Conservation (phyloP, 2,329 filamentous ascomycete species). For the Trichoderma sp. region DNA sequence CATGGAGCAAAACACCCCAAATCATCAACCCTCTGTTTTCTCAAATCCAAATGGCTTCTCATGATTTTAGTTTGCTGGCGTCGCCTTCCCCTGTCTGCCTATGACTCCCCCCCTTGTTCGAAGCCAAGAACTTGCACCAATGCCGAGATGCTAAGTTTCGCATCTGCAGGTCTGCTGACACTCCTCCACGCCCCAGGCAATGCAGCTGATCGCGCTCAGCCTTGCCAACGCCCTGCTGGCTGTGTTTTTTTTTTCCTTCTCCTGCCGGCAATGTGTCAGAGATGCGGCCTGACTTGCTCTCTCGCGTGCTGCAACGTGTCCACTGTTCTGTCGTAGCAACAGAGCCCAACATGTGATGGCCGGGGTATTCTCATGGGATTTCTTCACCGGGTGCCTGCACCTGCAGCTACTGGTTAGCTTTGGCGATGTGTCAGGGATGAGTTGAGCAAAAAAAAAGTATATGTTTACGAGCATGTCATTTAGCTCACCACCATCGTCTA, state of each 20-base stretch:
- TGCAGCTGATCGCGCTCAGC: constrained; percentile 19
- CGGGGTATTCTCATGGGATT: background rate
- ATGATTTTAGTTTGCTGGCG: background rate
- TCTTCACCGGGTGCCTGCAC: background rate
- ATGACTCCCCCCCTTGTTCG: background rate
- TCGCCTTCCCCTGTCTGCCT: background rate
- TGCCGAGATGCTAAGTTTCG: constrained; percentile 11
- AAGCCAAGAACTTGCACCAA: background rate
- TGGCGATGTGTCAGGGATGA: background rate
- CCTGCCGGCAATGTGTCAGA: constrained; percentile 5
- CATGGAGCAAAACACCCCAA: background rate
- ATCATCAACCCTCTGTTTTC: background rate
- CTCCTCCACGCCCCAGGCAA: constrained; percentile 9
- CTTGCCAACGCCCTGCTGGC: constrained; percentile 8
- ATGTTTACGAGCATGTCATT: background rate
- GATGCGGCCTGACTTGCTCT: background rate
- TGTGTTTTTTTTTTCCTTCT: background rate
- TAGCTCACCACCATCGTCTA: constrained; percentile 5
- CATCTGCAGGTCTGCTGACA: constrained; percentile 18
- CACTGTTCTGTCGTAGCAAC: background rate
- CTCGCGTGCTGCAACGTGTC: background rate
- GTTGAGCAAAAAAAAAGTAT: constrained; percentile 4
- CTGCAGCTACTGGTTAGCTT: background rate
- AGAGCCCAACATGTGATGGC: constrained; percentile 10
- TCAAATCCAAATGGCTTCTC: background rate